These are phyloP conservation scores for Rubus parviflorus DNA, from an alignment of 306 rosid species.

Conservation along the genomic window DNA sequence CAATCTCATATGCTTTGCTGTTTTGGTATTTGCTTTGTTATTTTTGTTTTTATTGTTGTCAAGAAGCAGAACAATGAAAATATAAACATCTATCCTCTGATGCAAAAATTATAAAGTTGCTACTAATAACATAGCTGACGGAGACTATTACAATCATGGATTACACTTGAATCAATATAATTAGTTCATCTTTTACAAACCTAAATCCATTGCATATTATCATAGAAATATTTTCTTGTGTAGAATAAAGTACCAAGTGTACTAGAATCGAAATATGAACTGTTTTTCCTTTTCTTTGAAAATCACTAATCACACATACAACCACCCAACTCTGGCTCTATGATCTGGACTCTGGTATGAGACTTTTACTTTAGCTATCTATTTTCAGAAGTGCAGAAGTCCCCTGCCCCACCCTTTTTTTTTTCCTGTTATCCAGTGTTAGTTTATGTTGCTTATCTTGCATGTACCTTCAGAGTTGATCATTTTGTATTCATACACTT, in stretches of 20 bases:
- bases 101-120: not conserved
- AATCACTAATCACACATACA: not conserved
- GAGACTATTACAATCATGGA: not conserved
- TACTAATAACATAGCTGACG: not conserved
- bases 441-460: not conserved
- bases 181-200: not conserved
- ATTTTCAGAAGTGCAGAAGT: not conserved
- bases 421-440: not conserved
- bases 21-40: not conserved
- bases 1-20: not conserved
- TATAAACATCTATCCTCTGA: not conserved
- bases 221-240: not conserved
- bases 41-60: not conserved
- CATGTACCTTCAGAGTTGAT: not conserved
- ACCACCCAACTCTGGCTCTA: not conserved
- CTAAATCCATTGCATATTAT: not conserved
- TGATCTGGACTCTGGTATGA: not conserved
- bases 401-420: not conserved
- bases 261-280: not conserved
- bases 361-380: not conserved
- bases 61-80: not conserved
- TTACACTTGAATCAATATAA: not conserved
- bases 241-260: not conserved
- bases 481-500: not conserved
- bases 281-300: not conserved